These are phyloP conservation scores for Lentinula detonsa DNA, from an alignment of 768 basidiomycete genomes.

Conservation along the genomic window DNA sequence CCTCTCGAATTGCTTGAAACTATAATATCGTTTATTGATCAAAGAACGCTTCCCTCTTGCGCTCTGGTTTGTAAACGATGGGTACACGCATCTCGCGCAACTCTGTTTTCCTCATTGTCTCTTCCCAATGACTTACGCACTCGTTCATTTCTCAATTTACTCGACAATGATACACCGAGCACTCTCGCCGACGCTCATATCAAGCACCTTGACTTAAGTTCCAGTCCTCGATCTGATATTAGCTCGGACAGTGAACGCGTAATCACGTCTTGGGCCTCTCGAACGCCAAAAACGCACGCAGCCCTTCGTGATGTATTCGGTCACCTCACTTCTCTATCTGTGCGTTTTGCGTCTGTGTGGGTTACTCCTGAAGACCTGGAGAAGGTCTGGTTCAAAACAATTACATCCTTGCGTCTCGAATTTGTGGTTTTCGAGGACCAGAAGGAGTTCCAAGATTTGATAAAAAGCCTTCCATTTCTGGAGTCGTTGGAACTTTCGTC, in stretches of 20 bases:
- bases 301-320: neutral
- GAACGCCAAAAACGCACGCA: neutral
- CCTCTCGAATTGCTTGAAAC: constrained; percentile 5
- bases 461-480: neutral
- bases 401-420: constrained; percentile 1
- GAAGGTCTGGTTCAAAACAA: neutral
- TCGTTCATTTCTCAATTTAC: constrained; percentile 2
- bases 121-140: constrained; percentile 1
- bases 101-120: neutral
- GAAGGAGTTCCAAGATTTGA: neutral
- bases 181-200: neutral
- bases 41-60: neutral
- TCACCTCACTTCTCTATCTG: neutral
- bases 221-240: neutral
- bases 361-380: neutral
- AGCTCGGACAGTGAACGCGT: constrained; percentile 3
- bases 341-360: neutral
- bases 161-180: constrained; percentile 1
- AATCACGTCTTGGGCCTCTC: constrained; percentile 1
- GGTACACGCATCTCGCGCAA: neutral
- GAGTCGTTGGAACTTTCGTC: neutral
- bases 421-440: neutral
- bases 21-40: neutral
- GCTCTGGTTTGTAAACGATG: constrained; percentile 1
- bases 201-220: neutral